Evolutionary conservation across 2,329 filamentous ascomycete genomes (phyloP), one percentile per base, ranked within the genome.

Genomic region (Tolypocladium ovalisporum): DNA sequence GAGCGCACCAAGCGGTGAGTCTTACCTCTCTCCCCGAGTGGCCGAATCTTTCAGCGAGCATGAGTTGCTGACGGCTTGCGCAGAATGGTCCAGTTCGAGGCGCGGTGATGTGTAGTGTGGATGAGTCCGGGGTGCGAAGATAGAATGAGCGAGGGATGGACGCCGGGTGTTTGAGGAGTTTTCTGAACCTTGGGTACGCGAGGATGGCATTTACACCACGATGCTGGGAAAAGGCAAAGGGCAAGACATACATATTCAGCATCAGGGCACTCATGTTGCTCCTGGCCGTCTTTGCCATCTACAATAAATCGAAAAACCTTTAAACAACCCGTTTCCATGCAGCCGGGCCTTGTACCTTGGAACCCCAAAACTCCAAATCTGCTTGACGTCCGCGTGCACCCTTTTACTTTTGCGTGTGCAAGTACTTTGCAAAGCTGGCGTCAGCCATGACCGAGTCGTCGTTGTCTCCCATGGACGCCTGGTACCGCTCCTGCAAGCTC

Each of bases 51-150:
- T n/a, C 37, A n/a, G 27, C 9, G 9, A 15, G 4, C 37, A 15
- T 42, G 32, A n/a, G 8, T 27, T n/a, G 36, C 47, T 52, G 29
- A 52, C 29, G 29, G 29, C 29, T 17, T 15, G 19, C 34, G 17
- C 58, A 96, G 93, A 69, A 97, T 97, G 92, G 92, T 97, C 55
- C 94, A 99, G 76, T 97, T 99, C 68, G 92, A 99, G 79, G 94
- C 94, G 55, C 84, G 93, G 75, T 97, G 61, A 54, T 32, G 53
- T 34, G 39, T 12, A 12, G 44, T 22, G 32, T 40, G 4, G 19
- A 19, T 34, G 35, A 22, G 3, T 19, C 29, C 15, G 29, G 47
- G 10, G 35, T 42, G 19, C 19, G 37, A 24, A 52, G 29, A 37
- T 55, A 44, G n/a, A 47, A 32, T 19, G 19, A 19, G 29, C 2